Evolutionary conservation across 495 filamentous ascomycete genomes (phyloP).

Genomic region (Aspergillus nanangensis): DNA sequence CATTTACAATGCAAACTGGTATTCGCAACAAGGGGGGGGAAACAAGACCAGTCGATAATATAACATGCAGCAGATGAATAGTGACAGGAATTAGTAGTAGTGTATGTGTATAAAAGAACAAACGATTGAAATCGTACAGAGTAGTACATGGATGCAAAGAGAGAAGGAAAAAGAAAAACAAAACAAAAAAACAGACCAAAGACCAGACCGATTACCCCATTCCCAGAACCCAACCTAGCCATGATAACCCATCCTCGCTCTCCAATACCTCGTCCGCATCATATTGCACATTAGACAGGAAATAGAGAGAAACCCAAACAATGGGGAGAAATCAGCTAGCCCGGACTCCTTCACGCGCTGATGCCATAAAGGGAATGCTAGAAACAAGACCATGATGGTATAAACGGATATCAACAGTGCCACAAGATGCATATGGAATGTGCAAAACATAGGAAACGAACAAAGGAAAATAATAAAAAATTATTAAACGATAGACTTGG

Average conservation of each 20-base stretch:
- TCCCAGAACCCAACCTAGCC: constrained; percentile 10
- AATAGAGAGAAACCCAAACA: constrained; percentile 13
- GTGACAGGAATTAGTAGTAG: not conserved
- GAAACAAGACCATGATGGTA: constrained; percentile 3
- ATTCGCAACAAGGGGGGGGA: not conserved
- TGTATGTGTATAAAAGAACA: not conserved
- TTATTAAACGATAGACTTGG: constrained; percentile 10
- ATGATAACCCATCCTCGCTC: constrained; percentile 11
- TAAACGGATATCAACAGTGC: not conserved
- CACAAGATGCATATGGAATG: constrained; percentile 3
- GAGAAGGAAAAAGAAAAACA: not conserved
- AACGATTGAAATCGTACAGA: not conserved
- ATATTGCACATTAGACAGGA: constrained; percentile 16
- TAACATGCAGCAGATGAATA: not conserved
- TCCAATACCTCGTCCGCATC: constrained; percentile 16
- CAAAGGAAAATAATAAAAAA: constrained; percentile 15
- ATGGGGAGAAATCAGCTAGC: constrained; percentile 20
- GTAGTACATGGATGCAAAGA: not conserved
- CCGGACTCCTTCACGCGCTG: constrained; percentile 33
- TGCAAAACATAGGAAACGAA: constrained; percentile 3
- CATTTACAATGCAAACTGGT: not conserved
- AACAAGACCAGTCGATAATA: not conserved
- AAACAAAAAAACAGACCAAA: constrained; percentile 6
- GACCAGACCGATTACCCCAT: not conserved
- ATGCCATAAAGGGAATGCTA: constrained; percentile 20